These are phyloP conservation scores for Chaetomium fimeti DNA, from an alignment of 495 filamentous ascomycete genomes.

Conservation along the genomic window DNA sequence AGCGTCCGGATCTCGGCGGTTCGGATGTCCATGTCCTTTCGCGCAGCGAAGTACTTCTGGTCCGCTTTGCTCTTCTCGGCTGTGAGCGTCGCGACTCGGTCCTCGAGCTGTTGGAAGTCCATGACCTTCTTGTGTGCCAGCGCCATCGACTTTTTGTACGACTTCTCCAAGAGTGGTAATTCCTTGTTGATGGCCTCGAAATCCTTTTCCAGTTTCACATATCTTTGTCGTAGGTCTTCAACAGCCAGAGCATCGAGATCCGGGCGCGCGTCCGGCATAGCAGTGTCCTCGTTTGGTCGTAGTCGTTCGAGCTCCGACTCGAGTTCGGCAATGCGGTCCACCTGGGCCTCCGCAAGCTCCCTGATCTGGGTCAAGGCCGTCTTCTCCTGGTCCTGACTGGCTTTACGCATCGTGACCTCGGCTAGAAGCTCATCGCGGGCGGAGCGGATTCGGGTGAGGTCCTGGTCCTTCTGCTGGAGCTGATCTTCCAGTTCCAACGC, in stretches of 20 bases:
- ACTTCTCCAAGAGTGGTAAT: slow-evolving; percentile 77
- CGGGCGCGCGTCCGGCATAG: slow-evolving; percentile 45
- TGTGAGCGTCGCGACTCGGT: slow-evolving; percentile 66
- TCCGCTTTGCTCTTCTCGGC: slow-evolving; percentile 95
- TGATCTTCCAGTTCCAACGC: slow-evolving; percentile 77
- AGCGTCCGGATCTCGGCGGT: slow-evolving; percentile 73
- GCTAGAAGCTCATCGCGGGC: slow-evolving; percentile 79
- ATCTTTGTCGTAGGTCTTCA: slow-evolving; percentile 72
- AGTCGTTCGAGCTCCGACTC: slow-evolving; percentile 79
- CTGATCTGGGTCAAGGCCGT: slow-evolving; percentile 64
- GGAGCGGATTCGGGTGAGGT: slow-evolving; percentile 79
- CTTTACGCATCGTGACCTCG: slow-evolving; percentile 76
- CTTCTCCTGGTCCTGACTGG: slow-evolving; percentile 72
- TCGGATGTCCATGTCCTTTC: slow-evolving; percentile 86
- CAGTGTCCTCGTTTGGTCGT: slow-evolving; percentile 47
- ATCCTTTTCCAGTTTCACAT: slow-evolving; percentile 69
- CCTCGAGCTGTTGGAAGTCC: slow-evolving; percentile 71
- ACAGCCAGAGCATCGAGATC: slow-evolving; percentile 53
- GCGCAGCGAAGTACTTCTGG: slow-evolving; percentile 93
- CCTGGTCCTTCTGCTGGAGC: slow-evolving; percentile 74
- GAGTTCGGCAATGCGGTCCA: slow-evolving; percentile 70
- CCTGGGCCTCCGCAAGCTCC: slow-evolving; percentile 73
- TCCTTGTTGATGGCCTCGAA: slow-evolving; percentile 83
- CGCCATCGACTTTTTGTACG: slow-evolving; percentile 80
- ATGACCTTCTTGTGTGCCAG: slow-evolving; percentile 82